Base-by-base conservation (phyloP, 176 grass and related monocot genomes). In the Avena sativa region DNA sequence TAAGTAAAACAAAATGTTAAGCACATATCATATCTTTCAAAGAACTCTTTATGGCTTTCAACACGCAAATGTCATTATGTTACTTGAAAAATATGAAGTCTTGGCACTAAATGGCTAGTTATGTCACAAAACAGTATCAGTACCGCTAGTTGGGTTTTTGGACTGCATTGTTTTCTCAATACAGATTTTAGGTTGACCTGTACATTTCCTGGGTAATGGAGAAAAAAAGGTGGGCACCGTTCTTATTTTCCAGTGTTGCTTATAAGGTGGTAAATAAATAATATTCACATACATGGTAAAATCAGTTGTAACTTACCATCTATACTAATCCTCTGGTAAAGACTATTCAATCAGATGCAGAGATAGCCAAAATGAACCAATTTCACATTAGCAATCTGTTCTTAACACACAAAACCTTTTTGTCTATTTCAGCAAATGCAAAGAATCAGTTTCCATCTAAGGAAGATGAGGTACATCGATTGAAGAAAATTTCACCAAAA, bases 401-500 rank as follows among this genome's bases (percentile, higher is more conserved):
- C 43, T 81, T 65, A 17, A 81, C 60, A 48, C 1, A 8, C 14
- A 12, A 14, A 81, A 65, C 43, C 21, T 81, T 81, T 67, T 67
- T 51, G 7, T 48, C 46, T 51, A 67, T 66, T 49, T 67, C 79
- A 81, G 79, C 0, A 67, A 81, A 81, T 34, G 47, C 51, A 66
- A 81, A 81, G 61, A 81, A 16, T 7, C 3, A 19, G 34, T 5
- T 28, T 67, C 79, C 79, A 81, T 81, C 60, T 65, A 81, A 81
- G 61, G 79, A 50, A 66, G 79, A 81, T 12, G 25, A 4, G 0
- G 2, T 81, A 34, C 79, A 67, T 81, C 28, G 16, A 12, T 23
- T 81, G 79, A 20, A 81, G 61, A 8, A 66, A 81, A 81, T 81
- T 81, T 34, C 8, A 44, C 44, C 0, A 67, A 81, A 81, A 16